Base-by-base conservation (phyloP, 345 rosid species). In the Hevea brasiliensis region DNA sequence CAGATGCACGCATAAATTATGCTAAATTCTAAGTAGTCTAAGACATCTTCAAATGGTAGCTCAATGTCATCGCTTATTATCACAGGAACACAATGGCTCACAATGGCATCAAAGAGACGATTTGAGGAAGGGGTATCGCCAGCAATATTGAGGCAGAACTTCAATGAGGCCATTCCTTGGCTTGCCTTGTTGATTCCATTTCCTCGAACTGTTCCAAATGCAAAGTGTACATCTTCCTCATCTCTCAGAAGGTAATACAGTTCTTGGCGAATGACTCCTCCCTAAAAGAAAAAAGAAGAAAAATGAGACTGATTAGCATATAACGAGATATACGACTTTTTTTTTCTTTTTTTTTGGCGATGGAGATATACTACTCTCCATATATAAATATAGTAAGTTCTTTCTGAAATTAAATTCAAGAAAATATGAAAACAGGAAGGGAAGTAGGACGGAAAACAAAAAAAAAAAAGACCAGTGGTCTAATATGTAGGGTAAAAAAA, bases 91-190 rank as follows among this genome's bases (percentile, higher is more conserved):
- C 98, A 92, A 68, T 90, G 95, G 81, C 85, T 92, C 67, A 80
- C 97, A 20, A 92, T 88, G 62, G 97, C 87, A 70, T 94, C 97
- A 59, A 92, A 94, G 51, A 94, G 93, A 71, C 97, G 97, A 77
- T 92, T 92, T 9, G 98, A 92, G 65, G 98, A 92, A 41, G 98
- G 98, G 41, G 95, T 94, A 61, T 94, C 98, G 18, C 98, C 98
- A 0, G 97, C 98, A 35, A 94, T 92, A 62, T 90, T 85, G 48
- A 92, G 87, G 86, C 98, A 94, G 75, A 90, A 92, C 73, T 90
- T 94, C 17, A 97, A 88, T 6, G 91, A 84, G 24, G 90, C 89
- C 98, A 94, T 94, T 73, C 98, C 98, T 61, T 80, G 83, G 75
- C 95, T 84, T 18, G 98, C 95, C 66, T 70, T 84, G 62, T 67